Base-by-base conservation (phyloP, 164 flowering plant species). In the grape (Vitis vinifera) region DNA sequence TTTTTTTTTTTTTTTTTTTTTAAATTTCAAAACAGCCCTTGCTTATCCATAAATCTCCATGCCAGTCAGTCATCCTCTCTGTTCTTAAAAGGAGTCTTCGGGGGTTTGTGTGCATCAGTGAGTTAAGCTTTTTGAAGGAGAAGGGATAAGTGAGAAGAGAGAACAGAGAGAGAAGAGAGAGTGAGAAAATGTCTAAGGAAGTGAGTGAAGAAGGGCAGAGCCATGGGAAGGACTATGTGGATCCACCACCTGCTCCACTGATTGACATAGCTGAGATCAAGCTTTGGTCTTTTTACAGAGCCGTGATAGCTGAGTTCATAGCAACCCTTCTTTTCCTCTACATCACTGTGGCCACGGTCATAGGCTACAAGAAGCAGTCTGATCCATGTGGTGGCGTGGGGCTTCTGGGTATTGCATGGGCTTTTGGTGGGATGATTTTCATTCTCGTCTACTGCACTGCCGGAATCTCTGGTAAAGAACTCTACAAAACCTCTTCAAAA, bases 351-450 rank as follows among this genome's bases (percentile, higher is more conserved):
- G 90, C 91, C 63, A 89, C 94, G 31, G 91, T 86, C 63, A 85
- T 89, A 63, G 94, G 94, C 49, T 75, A 88, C 86, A 80, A 79
- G 68, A 83, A 82, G 67, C 81, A 81, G 30, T 16, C 75, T 51
- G 89, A 60, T 15, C 80, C 81, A 3, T 89, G 94, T 65, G 81
- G 51, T 29, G 88, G 89, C 50, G 94, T 89, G 14, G 94, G 94
- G 4, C 62, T 87, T 61, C 82, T 89, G n/a, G 94, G 94, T 56
- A 81, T 89, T 53, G 90, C 94, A 2, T 89, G 94, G 94, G 82
- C 94, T 37, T 87, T 89, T 59, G 93, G 93, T 64, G 93, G 93
- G 81, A 89, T 87, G 89, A 87, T 87, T 77, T 87, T 87, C 77
- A 50, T 87, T 66, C 90, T 88, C 70, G 90, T 88, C 53, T 87